Percentiles rank a stretch among this genome's conserved stretches.
phyloP scores from a whole-genome alignment of 2,329 filamentous ascomycete genomes.

The Fusarium robinianum region DNA sequence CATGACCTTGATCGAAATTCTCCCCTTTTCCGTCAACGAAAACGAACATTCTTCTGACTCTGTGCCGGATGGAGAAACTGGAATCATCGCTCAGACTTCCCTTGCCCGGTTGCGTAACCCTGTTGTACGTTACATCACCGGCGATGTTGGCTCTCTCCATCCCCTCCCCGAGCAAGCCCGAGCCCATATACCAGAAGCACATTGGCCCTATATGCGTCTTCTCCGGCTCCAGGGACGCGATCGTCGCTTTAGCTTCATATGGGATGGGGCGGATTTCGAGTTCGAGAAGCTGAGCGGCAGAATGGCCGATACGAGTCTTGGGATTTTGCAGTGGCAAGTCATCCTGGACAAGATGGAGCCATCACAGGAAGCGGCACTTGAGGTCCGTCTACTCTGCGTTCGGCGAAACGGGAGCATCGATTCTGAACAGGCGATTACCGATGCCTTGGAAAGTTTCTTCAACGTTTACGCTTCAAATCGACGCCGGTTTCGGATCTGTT shows the following conservation, averaged over 20 bases:
- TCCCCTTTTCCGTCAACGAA: conserved; percentile 32
- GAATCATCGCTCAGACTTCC: conserved; percentile 48
- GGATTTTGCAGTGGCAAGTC: conserved; percentile 50
- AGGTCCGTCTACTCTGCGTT: conserved; percentile 38
- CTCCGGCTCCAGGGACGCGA: conserved; percentile 49
- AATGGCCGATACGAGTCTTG: conserved; percentile 31
- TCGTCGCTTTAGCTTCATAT: conserved; percentile 48
- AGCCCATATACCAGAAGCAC: conserved; percentile 20
- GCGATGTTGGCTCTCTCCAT: conserved; percentile 49
- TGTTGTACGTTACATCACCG: conserved; percentile 49
- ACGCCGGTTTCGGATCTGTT: conserved; percentile 39
- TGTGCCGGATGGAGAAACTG: conserved; percentile 41
- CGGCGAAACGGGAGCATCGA: not conserved
- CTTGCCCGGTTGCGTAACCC: conserved; percentile 49
- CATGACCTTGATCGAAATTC: conserved; percentile 44
- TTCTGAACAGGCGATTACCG: conserved; percentile 21
- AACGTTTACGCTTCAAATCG: conserved; percentile 37
- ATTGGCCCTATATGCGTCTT: conserved; percentile 38
- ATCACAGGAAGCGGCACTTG: conserved; percentile 28
- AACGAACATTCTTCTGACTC: not conserved
- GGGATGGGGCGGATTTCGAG: conserved; percentile 46
- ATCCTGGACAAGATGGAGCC: conserved; percentile 40
- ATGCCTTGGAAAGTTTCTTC: conserved; percentile 31
- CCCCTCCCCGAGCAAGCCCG: conserved; percentile 32
- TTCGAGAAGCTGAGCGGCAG: conserved; percentile 38